Conservation (phyloP, 163 green algal genomes). For the Chlamydomonas reinhardtii region DNA sequence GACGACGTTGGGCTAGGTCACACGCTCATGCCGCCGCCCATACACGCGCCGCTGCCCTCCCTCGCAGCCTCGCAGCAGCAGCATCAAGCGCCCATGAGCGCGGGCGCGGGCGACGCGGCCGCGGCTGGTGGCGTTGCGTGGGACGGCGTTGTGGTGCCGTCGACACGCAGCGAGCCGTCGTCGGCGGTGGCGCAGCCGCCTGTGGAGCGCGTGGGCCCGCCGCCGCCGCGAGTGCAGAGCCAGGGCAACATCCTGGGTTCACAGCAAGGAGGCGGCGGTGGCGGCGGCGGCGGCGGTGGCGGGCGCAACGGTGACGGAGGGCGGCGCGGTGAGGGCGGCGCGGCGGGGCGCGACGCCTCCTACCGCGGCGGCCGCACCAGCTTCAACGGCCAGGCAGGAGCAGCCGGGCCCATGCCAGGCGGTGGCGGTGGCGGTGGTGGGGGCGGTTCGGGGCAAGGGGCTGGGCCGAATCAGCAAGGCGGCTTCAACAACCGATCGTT, state of each 20-base stretch:
- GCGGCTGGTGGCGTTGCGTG: neutral
- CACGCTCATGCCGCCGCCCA: neutral
- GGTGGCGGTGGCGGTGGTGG: neutral
- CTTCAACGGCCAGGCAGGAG: constrained; percentile 2
- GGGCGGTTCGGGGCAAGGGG: neutral
- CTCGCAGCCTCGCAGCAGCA: neutral
- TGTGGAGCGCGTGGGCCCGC: too few species aligned
- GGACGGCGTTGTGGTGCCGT: neutral
- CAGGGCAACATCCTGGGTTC: constrained; percentile 36
- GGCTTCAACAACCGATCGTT: neutral
- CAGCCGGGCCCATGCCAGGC: neutral
- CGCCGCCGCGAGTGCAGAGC: constrained; percentile 40
- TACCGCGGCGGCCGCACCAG: neutral
- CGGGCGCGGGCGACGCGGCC: neutral
- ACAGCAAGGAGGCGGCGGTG: neutral
- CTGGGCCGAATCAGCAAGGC: neutral
- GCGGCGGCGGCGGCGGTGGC: neutral
- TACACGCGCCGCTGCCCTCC: neutral
- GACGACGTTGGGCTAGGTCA: neutral
- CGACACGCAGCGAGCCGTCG: constrained; percentile 3
- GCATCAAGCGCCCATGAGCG: neutral
- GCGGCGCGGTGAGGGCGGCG: neutral
- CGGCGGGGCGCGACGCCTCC: neutral
- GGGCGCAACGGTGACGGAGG: neutral
- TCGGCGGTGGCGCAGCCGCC: neutral